phyloP scores from a whole-genome alignment of 768 basidiomycete genomes.

The Suillus alpinus region DNA sequence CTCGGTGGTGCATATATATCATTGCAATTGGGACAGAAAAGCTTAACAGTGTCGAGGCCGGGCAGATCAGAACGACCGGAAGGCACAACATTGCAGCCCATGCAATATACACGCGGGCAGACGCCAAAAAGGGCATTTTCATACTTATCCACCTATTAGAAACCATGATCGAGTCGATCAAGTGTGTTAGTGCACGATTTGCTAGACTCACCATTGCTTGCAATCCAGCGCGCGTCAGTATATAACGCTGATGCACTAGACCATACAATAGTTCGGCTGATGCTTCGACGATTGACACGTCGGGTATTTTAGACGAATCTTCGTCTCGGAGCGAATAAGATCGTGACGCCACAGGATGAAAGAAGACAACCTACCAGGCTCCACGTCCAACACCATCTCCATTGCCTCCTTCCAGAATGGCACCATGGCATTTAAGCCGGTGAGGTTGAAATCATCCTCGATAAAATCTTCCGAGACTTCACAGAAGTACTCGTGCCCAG shows the following conservation, averaged over 20 bases:
- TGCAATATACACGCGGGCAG: conserved; percentile 95
- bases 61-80: conserved; percentile 95
- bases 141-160: conserved; percentile 86
- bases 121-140: conserved; percentile 87
- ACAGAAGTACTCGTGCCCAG: conserved; percentile 97
- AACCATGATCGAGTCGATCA: conserved; percentile 15
- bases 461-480: conserved; percentile 99
- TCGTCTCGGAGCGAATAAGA: conserved; percentile 55
- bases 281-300: conserved; percentile 97
- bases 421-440: conserved; percentile 91
- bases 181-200: conserved; percentile 8
- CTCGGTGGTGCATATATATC: conserved; percentile 96
- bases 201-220: conserved; percentile 78
- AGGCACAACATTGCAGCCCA: conserved; percentile 85
- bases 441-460: conserved; percentile 98
- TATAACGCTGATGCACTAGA: conserved; percentile 95
- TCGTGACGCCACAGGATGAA: conserved; percentile 8
- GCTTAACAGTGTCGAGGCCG: conserved; percentile 94
- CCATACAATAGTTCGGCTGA: conserved; percentile 98
- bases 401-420: conserved; percentile 99
- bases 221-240: conserved; percentile 90
- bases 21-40: conserved; percentile 97
- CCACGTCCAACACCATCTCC: conserved; percentile 99
- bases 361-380: conserved; percentile 72
- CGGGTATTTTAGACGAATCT: conserved; percentile 93